Base-by-base conservation (phyloP, 2,329 filamentous ascomycete genomes). In the Arthrobotrys sinensis region DNA sequence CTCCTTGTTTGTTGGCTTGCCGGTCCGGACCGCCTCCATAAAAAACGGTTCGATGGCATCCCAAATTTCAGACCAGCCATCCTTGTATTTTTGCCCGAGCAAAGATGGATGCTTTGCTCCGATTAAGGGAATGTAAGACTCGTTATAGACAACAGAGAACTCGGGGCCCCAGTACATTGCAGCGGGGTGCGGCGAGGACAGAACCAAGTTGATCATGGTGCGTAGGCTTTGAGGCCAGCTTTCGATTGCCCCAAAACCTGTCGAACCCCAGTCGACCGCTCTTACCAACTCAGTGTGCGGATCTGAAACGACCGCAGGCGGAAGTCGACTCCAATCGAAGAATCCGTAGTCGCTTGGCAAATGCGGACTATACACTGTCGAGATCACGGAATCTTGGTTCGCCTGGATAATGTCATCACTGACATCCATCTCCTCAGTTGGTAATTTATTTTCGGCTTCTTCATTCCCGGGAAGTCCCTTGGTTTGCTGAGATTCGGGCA, bases 261-360 rank as follows among this genome's bases (percentile, higher is more conserved):
- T 96, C 0, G 88, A 86, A 1, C 88, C 88, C 93, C 93, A 96
- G 83, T 94, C 90, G 40, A 91, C 84, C 45, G 88, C 90, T 43
- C 91, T 89, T 16, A 91, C 91, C 80, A 95, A 92, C 67, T 88
- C 89, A 55, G 95, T 91, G 82, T 96, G 93, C 7, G 87, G 85
- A 1, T 91, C 91, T 46, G 94, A 86, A 28, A 87, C 87, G 12
- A 90, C 85, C 3, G 88, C 88, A 11, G 91, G 64, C 0, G 91
- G 89, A 60, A 95, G 86, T 67, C 90, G 88, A 3, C 93, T 96
- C 93, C 93, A 96, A 83, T 96, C 93, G 82, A 94, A 95, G 36
- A 90, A 91, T 11, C 67, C 75, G 45, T 72, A 72, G 19, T 78
- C 67, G 45, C 62, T 63, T 12, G 75, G 75, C 19, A 68, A 21